Evolutionary conservation across 164 flowering plant species (phyloP).

Genomic region (Warburgia ugandensis): DNA sequence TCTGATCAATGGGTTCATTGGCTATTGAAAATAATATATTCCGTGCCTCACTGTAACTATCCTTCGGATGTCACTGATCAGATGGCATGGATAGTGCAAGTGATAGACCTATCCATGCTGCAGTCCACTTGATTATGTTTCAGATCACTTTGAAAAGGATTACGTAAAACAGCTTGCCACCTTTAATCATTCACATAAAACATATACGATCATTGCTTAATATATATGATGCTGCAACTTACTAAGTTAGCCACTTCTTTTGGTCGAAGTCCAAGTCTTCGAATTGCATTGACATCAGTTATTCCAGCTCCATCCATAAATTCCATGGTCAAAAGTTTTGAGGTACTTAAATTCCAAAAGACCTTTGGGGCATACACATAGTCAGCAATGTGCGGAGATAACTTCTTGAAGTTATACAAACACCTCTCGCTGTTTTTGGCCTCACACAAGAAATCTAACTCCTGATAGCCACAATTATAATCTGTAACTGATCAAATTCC

Average conservation of each 20-base stretch:
- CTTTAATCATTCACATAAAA: too few species aligned
- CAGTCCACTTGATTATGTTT: too few species aligned
- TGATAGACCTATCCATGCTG: too few species aligned
- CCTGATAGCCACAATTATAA: slow-evolving; percentile 41
- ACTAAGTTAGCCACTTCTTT: slow-evolving; percentile 74
- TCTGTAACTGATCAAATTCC: slow-evolving; percentile 8
- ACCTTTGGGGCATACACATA: slow-evolving; percentile 84
- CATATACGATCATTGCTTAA: not conserved
- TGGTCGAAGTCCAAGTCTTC: slow-evolving; percentile 63
- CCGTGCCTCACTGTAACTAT: too few species aligned
- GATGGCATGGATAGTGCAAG: too few species aligned
- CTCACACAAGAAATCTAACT: slow-evolving; percentile 77
- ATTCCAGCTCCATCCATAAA: slow-evolving; percentile 81
- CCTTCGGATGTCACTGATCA: too few species aligned
- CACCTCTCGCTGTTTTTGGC: slow-evolving; percentile 89
- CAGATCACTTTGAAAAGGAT: too few species aligned
- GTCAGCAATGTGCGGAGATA: slow-evolving; percentile 78
- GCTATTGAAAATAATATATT: too few species aligned
- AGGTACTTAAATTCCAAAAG: slow-evolving; percentile 77
- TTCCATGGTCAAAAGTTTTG: slow-evolving; percentile 88
- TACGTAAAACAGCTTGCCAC: too few species aligned
- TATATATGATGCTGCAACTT: slow-evolving; percentile 17
- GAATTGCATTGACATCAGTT: slow-evolving; percentile 62
- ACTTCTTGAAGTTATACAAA: slow-evolving; percentile 71
- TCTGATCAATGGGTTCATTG: too few species aligned